phyloP scores from a whole-genome alignment of 805 yeast species.

The Candida parachauliodes region DNA sequence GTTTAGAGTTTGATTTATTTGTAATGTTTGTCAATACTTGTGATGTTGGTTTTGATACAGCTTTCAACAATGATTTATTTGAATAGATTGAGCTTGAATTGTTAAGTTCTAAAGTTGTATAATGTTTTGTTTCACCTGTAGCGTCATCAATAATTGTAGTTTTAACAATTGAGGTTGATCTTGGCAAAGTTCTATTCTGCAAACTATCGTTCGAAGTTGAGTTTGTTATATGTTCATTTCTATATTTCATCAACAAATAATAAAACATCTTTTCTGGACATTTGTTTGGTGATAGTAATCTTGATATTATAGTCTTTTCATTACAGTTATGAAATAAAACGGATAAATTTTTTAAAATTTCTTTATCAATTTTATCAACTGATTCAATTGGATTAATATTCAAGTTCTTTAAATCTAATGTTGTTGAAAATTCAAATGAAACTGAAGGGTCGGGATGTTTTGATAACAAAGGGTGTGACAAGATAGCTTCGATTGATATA shows the following conservation, averaged over 20 bases:
- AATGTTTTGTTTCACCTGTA: conserved; percentile 20
- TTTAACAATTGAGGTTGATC: conserved; percentile 38
- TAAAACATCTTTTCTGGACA: conserved; percentile 81
- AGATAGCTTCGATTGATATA: conserved; percentile 72
- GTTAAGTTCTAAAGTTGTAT: conserved; percentile 19
- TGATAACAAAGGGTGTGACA: conserved; percentile 74
- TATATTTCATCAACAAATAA: conserved; percentile 66
- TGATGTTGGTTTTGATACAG: conserved; percentile 1
- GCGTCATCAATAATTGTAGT: conserved; percentile 33
- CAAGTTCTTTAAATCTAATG: conserved; percentile 15
- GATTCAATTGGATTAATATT: conserved; percentile 34
- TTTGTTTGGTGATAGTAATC: conserved; percentile 52
- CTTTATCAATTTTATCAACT: conserved; percentile 59
- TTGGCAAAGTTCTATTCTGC: conserved; percentile 29
- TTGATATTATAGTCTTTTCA: conserved; percentile 47
- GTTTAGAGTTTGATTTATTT: conserved; percentile 20
- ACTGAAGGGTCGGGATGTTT: conserved; percentile 57
- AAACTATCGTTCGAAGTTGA: conserved; percentile 19
- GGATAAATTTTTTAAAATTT: conserved; percentile 70
- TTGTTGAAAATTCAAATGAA: conserved; percentile 10
- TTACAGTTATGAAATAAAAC: conserved; percentile 80
- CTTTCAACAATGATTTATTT: conserved; percentile 13
- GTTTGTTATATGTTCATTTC: conserved; percentile 54
- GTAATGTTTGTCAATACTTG: conserved; percentile 28
- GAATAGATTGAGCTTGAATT: conserved; percentile 20